Evolutionary conservation across 2,329 filamentous ascomycete genomes (phyloP).

Genomic region (Lomentospora prolificans): DNA sequence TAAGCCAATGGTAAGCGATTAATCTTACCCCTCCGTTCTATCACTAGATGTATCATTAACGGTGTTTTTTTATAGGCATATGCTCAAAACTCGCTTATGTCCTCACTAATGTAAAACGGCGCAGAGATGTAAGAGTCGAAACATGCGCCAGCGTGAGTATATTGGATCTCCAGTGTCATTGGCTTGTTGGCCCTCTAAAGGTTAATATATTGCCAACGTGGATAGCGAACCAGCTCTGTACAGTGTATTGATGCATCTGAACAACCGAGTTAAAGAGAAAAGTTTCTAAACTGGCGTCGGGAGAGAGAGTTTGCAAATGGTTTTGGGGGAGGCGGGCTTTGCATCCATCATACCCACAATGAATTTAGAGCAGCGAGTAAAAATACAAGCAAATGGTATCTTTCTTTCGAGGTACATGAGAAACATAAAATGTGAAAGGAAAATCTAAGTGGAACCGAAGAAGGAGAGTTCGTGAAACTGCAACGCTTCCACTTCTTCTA

Average conservation of each 20-base stretch:
- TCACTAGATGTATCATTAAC: conserved; percentile 6
- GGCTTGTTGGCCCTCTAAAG: too few species aligned
- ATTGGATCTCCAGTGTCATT: background rate
- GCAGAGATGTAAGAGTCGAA: background rate
- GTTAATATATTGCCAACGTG: too few species aligned
- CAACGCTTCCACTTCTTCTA: too few species aligned
- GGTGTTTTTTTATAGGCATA: conserved; percentile 50
- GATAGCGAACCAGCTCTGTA: background rate
- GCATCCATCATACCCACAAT: conserved; percentile 6
- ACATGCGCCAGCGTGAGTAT: background rate
- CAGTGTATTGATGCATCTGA: conserved; percentile 5
- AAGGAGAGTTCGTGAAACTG: too few species aligned
- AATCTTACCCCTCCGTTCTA: background rate
- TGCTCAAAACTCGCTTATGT: conserved; percentile 73
- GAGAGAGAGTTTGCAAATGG: background rate
- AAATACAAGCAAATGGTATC: background rate
- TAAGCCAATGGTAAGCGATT: conserved; percentile 65
- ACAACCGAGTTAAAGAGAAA: background rate
- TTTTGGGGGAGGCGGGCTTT: background rate
- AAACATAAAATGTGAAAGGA: background rate
- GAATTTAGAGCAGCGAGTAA: background rate
- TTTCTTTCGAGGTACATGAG: background rate
- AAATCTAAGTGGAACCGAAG: too few species aligned
- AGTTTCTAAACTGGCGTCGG: conserved; percentile 2
- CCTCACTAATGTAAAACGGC: conserved; percentile 37